Evolutionary conservation across 2,329 filamentous ascomycete genomes (phyloP), one percentile per base, ranked within the genome.

Genomic region (Didymella keratinophila): DNA sequence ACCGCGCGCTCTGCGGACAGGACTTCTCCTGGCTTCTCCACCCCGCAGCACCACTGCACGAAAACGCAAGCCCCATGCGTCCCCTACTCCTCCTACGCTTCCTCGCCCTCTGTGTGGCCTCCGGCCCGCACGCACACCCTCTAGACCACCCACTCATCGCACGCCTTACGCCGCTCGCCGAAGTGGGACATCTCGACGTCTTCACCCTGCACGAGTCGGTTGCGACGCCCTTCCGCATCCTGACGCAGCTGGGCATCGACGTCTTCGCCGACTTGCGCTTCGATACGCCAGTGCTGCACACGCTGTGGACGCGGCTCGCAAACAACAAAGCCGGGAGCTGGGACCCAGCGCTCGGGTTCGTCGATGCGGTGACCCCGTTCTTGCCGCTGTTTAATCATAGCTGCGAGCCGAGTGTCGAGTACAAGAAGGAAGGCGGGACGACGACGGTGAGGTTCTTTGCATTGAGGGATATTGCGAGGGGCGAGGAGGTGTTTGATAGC

Each of bases 371-470:
- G 34, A 71, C 64, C 41, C 66, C 70, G 1, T 52, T 73, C 16
- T 63, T 74, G 51, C 68, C 67, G 18, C 67, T 74, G 61, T 69
- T 76, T 41, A 76, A 76, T 56, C 73, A 76, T 56, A 73, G 71
- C 56, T 76, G 73, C 47, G 63, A 61, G 34, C 71, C 73, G 6
- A 76, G 72, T 56, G 64, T 68, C 20, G 62, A 63, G 49, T 66
- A 59, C 30, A 45, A 45, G 44, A 58, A 49, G 14, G 60, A 65
- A n/a, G 54, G 50, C 1, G 58, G 58, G 9, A 63, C 52, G 5
- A 62, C 32, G 3, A 63, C 56, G 10, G 49, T 67, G 1, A 52
- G 54, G 2, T 63, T 67, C 25, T 64, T 63, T 28, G 55, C 63
- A 11, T 49, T 49, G 46, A 42, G 48, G n/a, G 27, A 44, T 6